A percentile compares a stretch with the other conserved stretches of the same genome.
phyloP scores from a whole-genome alignment of 257 asterid species.

The Datura wrightii region DNA sequence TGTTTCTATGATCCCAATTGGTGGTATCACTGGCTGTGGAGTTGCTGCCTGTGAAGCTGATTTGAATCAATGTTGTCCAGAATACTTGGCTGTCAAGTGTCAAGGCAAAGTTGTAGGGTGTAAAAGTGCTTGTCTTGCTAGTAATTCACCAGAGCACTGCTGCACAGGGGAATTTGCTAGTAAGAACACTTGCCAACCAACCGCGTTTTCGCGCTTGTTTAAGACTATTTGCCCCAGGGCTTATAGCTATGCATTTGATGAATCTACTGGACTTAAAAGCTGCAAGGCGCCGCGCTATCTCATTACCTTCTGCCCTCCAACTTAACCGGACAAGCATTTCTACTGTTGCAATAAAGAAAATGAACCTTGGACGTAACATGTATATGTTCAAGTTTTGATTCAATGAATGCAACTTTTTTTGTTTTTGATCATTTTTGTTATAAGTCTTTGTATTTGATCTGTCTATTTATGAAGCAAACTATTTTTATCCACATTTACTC shows the following conservation, averaged over 20 bases:
- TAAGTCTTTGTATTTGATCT: background rate
- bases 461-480: background rate
- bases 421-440: background rate
- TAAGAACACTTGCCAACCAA: slow-evolving; percentile 51
- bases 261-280: slow-evolving; percentile 55
- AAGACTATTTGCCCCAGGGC: slow-evolving; percentile 77
- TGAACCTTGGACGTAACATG: background rate
- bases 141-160: slow-evolving; percentile 50
- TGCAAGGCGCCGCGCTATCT: slow-evolving; percentile 63
- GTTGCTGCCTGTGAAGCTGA: slow-evolving; percentile 78
- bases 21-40: slow-evolving; percentile 56
- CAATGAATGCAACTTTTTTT: background rate
- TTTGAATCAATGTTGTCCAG: slow-evolving; percentile 64
- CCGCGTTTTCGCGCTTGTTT: slow-evolving; percentile 50
- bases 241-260: slow-evolving; percentile 64
- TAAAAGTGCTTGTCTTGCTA: slow-evolving; percentile 71
- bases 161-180: slow-evolving; percentile 61
- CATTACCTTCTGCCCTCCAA: slow-evolving; percentile 72
- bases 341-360: background rate
- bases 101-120: slow-evolving; percentile 66
- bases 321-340: background rate
- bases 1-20: slow-evolving; percentile 66
- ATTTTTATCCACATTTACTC: background rate
- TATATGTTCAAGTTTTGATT: background rate
- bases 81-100: slow-evolving; percentile 46